Percentiles rank a stretch among this genome's conserved stretches.
phyloP scores from a whole-genome alignment of 768 basidiomycete genomes.

The Calocera cornea region DNA sequence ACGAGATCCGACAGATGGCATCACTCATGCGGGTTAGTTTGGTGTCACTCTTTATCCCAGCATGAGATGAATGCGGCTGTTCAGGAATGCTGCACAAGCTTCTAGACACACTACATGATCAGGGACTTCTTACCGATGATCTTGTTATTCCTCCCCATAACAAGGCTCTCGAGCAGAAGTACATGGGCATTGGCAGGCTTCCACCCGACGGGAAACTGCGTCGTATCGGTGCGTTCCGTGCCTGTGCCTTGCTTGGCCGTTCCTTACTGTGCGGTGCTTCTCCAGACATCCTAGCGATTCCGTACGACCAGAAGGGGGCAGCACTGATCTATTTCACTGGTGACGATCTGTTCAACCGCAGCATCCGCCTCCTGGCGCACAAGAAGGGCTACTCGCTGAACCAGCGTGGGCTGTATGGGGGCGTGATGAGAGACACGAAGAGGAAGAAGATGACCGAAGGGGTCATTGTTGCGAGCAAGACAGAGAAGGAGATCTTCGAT shows the following conservation, averaged over 20 bases:
- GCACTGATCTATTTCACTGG: slow-evolving; percentile 90
- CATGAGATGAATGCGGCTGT: not conserved
- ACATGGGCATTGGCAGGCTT: slow-evolving; percentile 65
- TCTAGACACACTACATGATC: slow-evolving; percentile 40
- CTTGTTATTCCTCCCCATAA: slow-evolving; percentile 57
- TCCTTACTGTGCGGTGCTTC: not conserved
- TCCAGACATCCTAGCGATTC: slow-evolving; percentile 65
- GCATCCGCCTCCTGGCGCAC: slow-evolving; percentile 71
- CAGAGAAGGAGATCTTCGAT: slow-evolving; percentile 74
- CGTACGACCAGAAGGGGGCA: slow-evolving; percentile 65
- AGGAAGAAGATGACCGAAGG: slow-evolving; percentile 54
- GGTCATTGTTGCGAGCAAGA: slow-evolving; percentile 59
- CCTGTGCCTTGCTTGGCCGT: not conserved
- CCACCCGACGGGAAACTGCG: slow-evolving; percentile 36
- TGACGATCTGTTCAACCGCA: slow-evolving; percentile 92
- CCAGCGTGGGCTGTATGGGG: slow-evolving; percentile 65
- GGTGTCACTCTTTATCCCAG: not conserved
- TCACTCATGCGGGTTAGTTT: slow-evolving; percentile 51
- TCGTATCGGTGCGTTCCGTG: slow-evolving; percentile 40
- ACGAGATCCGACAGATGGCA: slow-evolving; percentile 54
- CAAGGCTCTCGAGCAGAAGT: slow-evolving; percentile 55
- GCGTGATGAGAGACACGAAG: slow-evolving; percentile 55
- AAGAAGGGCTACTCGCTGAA: slow-evolving; percentile 74
- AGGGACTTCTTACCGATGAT: slow-evolving; percentile 65
- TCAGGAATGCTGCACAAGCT: slow-evolving; percentile 50